Base-by-base conservation (phyloP, 2,329 filamentous ascomycete species). In the Aureobasidium namibiae region DNA sequence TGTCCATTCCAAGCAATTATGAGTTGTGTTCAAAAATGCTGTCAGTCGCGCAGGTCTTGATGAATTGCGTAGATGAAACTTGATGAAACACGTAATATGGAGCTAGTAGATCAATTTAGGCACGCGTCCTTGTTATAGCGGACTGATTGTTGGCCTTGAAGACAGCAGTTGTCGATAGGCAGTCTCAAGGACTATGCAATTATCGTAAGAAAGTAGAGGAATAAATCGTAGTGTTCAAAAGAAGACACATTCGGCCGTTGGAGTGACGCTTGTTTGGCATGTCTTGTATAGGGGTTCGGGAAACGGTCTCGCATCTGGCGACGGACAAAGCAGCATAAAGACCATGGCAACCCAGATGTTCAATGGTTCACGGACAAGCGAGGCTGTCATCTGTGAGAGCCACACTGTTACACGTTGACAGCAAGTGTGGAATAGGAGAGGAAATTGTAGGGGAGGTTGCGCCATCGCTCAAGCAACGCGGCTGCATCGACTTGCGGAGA, bases 401-500 rank as follows among this genome's bases (percentile, higher is more conserved):
- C 33, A 39, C 34, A 39, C 21, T 56, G 52, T 56, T 24, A 45
- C 52, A 56, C 52, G 52, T 56, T 56, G 39, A 56, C 39, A 45
- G 36, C 14, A 45, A 36, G 39, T 41, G 39, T 18, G 29, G 10
- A 45, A 45, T 34, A 56, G 52, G 52, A 36, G 52, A 56, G 26
- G 52, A 44, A n/a, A 56, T 56, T 56, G 39, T 56, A 54, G 48
- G 50, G 50, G 21, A 9, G 23, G 23, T 54, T 16, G 52, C 52
- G 39, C 26, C n/a, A 45, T 54, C 38, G n/a, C 50, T 54, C 50
- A 54, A 39, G 39, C 52, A 56, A 56, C 52, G 52, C 52, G 52
- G 52, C 52, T 56, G 52, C 52, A 56, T 56, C 52, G 38, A 56
- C 23, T 42, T 33, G 39, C 52, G 52, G 52, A 56, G 39, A 56